These are phyloP conservation scores for Priceomyces haplophilus DNA, from an alignment of 805 yeast species.

Conservation along the genomic window DNA sequence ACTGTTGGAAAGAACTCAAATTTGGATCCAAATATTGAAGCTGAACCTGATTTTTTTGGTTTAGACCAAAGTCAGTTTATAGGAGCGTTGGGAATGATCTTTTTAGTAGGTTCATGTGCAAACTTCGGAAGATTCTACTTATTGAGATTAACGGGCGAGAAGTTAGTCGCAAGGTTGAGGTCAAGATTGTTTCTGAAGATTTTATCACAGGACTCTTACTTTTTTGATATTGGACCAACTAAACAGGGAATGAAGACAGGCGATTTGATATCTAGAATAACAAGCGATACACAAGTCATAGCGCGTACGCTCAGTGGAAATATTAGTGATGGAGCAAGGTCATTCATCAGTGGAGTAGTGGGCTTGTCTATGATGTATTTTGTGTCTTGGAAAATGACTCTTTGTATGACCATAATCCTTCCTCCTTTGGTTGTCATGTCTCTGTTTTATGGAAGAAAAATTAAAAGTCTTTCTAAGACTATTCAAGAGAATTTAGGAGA, in stretches of 20 bases:
- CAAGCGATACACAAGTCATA: constrained; percentile 86
- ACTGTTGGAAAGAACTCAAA: constrained; percentile 45
- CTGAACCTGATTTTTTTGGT: constrained; percentile 51
- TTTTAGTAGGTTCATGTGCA: constrained; percentile 70
- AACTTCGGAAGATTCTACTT: constrained; percentile 78
- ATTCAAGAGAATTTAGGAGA: constrained; percentile 84
- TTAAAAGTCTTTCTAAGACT: constrained; percentile 67
- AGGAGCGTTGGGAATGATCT: constrained; percentile 55
- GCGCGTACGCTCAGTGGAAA: constrained; percentile 84
- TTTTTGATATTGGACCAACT: constrained; percentile 74
- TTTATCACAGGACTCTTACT: constrained; percentile 81
- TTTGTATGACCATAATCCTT: constrained; percentile 72
- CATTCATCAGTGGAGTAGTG: constrained; percentile 76
- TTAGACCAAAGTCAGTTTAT: constrained; percentile 64
- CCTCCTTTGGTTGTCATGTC: constrained; percentile 85
- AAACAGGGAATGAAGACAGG: constrained; percentile 65
- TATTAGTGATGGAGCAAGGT: constrained; percentile 86
- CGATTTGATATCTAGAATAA: constrained; percentile 82
- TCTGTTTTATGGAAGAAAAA: constrained; percentile 73
- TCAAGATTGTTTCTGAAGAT: constrained; percentile 73
- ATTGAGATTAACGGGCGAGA: constrained; percentile 78
- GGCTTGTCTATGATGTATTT: constrained; percentile 91
- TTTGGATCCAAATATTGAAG: constrained; percentile 33
- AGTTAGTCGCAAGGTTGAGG: constrained; percentile 79
- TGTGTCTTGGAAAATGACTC: constrained; percentile 79